Evolutionary conservation across 2,329 filamentous ascomycete species (phyloP), one percentile per base, ranked within the genome.

Genomic region (Pseudopithomyces maydicus): DNA sequence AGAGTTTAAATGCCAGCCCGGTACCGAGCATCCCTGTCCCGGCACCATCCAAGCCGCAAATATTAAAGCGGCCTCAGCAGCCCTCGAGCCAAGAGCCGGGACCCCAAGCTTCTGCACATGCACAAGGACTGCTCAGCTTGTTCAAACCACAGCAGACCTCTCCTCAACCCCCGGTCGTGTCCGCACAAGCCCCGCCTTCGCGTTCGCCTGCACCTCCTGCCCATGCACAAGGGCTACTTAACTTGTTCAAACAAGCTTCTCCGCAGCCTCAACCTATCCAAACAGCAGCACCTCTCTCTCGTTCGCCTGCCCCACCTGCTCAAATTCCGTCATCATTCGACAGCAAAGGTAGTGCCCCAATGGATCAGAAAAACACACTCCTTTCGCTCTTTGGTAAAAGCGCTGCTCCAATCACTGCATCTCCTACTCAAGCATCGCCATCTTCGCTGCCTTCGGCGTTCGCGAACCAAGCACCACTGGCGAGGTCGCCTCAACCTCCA

Each of bases 311-410:
- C n/a, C 60, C 59, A 6, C 58, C 59, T 8, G 41, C 55, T 54
- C 57, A 38, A 36, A 46, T 39, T 54, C 43, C 47, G 12, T 38
- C 56, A 11, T 52, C 64, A 1, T 68, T 69, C 41, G 68, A 74
- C 47, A 63, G 71, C 6, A 64, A 67, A 38, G 70, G 72, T 11
- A 68, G 67, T 3, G 52, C 68, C 1, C 61, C 70, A 6, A 52
- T 59, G 7, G 74, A 74, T 7, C 74, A 76, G 51, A 75, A 74
- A 54, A 69, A 61, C 33, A 63, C 69, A 5, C 64, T 77, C 1
- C 66, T 77, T n/a, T 73, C 73, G 11, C 71, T 77, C 8, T 77
- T 77, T 51, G 56, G 58, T 48, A 75, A 73, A 44, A 58, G 68
- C 0, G 58, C 67, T 6, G 54, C 65, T 1, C 61, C 64, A 44